phyloP scores from a whole-genome alignment of 2,329 filamentous ascomycete species.

The Parascedosporium putredinis region DNA sequence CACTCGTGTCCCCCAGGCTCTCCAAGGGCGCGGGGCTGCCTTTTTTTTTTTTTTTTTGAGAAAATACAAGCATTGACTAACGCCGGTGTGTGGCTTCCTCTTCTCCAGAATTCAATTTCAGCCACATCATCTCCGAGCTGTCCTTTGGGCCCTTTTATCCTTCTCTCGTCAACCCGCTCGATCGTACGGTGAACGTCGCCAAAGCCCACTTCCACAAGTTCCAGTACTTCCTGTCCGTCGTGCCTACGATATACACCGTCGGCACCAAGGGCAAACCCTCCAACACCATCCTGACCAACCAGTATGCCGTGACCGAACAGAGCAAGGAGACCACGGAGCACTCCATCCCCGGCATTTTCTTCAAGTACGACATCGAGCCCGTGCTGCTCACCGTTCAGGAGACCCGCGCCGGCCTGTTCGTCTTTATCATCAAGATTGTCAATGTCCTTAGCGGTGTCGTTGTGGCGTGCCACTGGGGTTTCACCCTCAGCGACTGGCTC shows the following conservation, averaged over 20 bases:
- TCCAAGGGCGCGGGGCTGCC: no score
- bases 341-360: conserved; percentile 78
- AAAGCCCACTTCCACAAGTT: conserved; percentile 79
- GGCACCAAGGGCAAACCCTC: conserved; percentile 27
- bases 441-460: conserved; percentile 87
- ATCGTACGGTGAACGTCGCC: conserved; percentile 76
- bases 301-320: conserved; percentile 95
- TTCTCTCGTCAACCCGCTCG: conserved; percentile 84
- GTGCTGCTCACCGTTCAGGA: conserved; percentile 81
- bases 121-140: conserved; percentile 88
- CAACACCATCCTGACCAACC: conserved; percentile 78
- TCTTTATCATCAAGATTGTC: conserved; percentile 69
- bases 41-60: background rate
- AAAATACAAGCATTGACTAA: no score
- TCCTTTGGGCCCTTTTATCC: conserved; percentile 98
- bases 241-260: conserved; percentile 84
- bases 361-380: conserved; percentile 98
- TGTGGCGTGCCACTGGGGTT: conserved; percentile 89
- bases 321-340: conserved; percentile 59
- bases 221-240: conserved; percentile 93
- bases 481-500: conserved; percentile 71
- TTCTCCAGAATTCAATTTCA: conserved; percentile 81
- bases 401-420: conserved; percentile 62
- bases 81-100: no score
- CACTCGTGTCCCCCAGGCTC: background rate